These are phyloP conservation scores for Drosera spatulata DNA, from an alignment of 179 eudicot genomes.

Conservation along the genomic window DNA sequence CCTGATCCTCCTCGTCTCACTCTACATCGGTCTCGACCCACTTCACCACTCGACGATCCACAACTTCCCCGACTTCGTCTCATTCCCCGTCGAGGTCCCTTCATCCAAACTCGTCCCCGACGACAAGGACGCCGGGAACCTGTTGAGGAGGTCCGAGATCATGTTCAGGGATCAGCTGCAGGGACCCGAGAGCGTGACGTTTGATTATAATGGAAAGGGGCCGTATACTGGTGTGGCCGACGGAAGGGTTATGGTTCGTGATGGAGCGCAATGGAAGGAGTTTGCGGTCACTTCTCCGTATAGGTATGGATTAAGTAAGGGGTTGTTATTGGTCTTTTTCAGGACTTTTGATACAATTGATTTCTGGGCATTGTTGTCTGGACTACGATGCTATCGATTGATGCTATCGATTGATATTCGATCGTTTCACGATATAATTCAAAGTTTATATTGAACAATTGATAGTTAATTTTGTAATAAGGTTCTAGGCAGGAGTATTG, in stretches of 20 bases:
- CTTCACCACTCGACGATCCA: conserved; percentile 51
- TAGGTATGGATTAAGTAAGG: conserved; percentile 23
- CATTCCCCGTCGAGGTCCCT: conserved; percentile 30
- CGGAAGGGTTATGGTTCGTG: conserved; percentile 79
- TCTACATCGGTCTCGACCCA: conserved; percentile 81
- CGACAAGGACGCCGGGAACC: conserved; percentile 31
- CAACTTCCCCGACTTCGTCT: conserved; percentile 44
- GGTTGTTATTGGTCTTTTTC: too few relatives aligned
- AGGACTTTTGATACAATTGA: too few relatives aligned
- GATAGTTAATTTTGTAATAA: too few relatives aligned
- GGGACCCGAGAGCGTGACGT: conserved; percentile 88
- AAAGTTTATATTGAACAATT: too few relatives aligned
- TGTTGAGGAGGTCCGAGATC: conserved; percentile 72
- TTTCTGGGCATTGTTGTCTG: too few relatives aligned
- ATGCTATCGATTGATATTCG: too few relatives aligned
- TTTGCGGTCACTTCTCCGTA: conserved; percentile 85
- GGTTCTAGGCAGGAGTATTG: too few relatives aligned
- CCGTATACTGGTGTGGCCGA: conserved; percentile 92
- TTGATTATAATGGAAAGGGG: conserved; percentile 72
- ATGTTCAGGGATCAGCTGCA: conserved; percentile 63
- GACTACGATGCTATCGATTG: too few relatives aligned
- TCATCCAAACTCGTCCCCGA: conserved; percentile 38
- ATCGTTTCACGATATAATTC: too few relatives aligned
- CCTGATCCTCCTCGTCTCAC: conserved; percentile 30
- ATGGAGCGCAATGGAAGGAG: conserved; percentile 55